phyloP scores from a whole-genome alignment of 495 filamentous ascomycete genomes.

The Neurospora hispaniola region DNA sequence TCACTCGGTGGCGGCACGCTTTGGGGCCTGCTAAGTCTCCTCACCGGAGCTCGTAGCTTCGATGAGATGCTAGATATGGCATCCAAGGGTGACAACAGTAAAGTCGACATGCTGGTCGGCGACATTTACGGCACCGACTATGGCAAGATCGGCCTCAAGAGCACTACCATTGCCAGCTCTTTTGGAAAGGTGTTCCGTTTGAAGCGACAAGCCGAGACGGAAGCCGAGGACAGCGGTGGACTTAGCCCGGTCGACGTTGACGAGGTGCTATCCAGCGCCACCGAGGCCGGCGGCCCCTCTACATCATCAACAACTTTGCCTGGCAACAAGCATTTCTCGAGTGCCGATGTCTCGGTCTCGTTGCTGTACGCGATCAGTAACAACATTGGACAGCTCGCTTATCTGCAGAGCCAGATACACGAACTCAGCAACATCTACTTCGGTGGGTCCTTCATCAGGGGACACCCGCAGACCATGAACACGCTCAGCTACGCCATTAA shows the following conservation, averaged over 20 bases:
- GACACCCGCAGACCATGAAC: constrained; percentile 95
- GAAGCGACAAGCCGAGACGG: constrained; percentile 62
- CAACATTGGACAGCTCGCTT: constrained; percentile 97
- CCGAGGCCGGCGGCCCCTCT: constrained; percentile 7
- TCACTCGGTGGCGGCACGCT: constrained; percentile 92
- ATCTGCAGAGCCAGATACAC: constrained; percentile 89
- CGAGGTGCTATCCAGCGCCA: constrained; percentile 4
- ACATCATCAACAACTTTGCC: constrained; percentile 8
- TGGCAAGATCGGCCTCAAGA: constrained; percentile 86
- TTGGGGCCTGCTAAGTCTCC: constrained; percentile 83
- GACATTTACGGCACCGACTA: constrained; percentile 98
- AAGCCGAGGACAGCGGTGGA: constrained; percentile 66
- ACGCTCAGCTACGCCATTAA: constrained; percentile 90
- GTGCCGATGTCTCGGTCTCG: constrained; percentile 42
- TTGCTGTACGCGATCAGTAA: constrained; percentile 81
- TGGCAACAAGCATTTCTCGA: constrained; percentile 27
- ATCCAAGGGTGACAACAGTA: constrained; percentile 82
- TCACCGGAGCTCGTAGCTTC: constrained; percentile 83
- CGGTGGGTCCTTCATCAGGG: constrained; percentile 91
- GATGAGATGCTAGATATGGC: constrained; percentile 94
- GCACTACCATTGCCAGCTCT: constrained; percentile 84
- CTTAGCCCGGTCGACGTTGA: constrained; percentile 41
- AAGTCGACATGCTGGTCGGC: constrained; percentile 94
- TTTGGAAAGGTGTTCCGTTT: constrained; percentile 93
- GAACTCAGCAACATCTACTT: constrained; percentile 89